Percentiles rank a stretch among this genome's conserved stretches.
Evolutionary conservation across 202 grass and related monocot genomes (phyloP).

Genomic region (Dendrocalamus latiflorus): DNA sequence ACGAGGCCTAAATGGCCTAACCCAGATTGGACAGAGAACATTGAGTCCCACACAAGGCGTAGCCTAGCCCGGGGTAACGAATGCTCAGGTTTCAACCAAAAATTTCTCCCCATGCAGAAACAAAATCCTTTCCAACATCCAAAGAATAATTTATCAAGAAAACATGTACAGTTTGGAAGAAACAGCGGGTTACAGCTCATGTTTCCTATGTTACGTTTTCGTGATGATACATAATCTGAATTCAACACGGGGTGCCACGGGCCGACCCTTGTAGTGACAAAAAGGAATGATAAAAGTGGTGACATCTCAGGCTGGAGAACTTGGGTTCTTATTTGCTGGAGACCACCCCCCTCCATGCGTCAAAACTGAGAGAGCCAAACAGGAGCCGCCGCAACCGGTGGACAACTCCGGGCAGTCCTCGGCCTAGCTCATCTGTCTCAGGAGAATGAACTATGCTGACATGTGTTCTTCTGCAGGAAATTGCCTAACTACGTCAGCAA

Average conservation of each 20-base stretch:
- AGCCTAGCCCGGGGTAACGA: not conserved
- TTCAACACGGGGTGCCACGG: not conserved
- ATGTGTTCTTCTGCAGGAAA: not conserved
- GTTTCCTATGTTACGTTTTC: not conserved
- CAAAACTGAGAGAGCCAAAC: slow-evolving; percentile 14
- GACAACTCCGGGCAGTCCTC: not conserved
- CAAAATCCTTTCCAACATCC: not conserved
- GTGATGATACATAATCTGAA: slow-evolving; percentile 6
- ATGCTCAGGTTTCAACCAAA: not conserved
- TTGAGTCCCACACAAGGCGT: not conserved
- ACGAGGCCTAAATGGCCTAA: not conserved
- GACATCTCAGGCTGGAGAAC: slow-evolving; percentile 26
- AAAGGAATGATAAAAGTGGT: too few relatives aligned
- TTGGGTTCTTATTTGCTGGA: slow-evolving; percentile 16
- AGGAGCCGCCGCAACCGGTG: not conserved
- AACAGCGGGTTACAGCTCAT: not conserved
- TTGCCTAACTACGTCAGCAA: not conserved
- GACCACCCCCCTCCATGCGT: not conserved
- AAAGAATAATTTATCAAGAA: not conserved
- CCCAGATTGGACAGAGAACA: not conserved
- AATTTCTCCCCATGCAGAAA: not conserved
- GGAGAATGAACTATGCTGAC: not conserved
- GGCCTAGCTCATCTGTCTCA: not conserved
- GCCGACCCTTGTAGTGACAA: not conserved
- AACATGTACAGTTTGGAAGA: not conserved